Evolutionary conservation across 345 rosid species (phyloP).

Genomic region (Odontarrhena argentea): DNA sequence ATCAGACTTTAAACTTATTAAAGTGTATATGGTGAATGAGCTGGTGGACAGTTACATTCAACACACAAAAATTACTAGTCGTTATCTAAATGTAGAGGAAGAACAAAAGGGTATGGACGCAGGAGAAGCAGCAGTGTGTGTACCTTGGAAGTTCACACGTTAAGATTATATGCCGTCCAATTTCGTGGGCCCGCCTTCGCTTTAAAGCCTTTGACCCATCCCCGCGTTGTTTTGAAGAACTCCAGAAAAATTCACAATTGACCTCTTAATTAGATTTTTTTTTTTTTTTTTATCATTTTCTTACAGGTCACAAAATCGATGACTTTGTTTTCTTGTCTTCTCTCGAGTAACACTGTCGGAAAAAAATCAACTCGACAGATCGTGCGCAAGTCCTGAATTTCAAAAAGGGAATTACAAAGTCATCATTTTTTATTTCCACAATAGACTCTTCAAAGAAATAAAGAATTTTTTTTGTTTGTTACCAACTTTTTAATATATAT

Average conservation of each 20-base stretch:
- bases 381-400: slow-evolving; percentile 27
- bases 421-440: slow-evolving; percentile 11
- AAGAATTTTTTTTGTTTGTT: background rate
- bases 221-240: slow-evolving; percentile 11
- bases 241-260: slow-evolving; percentile 8
- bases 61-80: too few species aligned
- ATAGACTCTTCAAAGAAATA: slow-evolving; percentile 15
- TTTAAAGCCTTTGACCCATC: slow-evolving; percentile 30
- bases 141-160: slow-evolving; percentile 30
- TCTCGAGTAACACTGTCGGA: slow-evolving; percentile 28
- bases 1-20: too few species aligned
- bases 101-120: slow-evolving; percentile 33
- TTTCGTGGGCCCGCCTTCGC: slow-evolving; percentile 1
- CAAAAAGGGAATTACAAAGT: slow-evolving; percentile 25
- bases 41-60: too few species aligned
- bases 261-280: background rate
- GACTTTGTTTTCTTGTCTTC: background rate
- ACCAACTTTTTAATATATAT: background rate
- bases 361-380: slow-evolving; percentile 13
- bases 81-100: background rate
- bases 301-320: background rate
- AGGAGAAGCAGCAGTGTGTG: slow-evolving; percentile 30
- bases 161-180: slow-evolving; percentile 21
- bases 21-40: too few species aligned
- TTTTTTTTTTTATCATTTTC: background rate